These are phyloP conservation scores for Penicillium sp. DNA, from an alignment of 2,329 filamentous ascomycete genomes.

Conservation along the genomic window DNA sequence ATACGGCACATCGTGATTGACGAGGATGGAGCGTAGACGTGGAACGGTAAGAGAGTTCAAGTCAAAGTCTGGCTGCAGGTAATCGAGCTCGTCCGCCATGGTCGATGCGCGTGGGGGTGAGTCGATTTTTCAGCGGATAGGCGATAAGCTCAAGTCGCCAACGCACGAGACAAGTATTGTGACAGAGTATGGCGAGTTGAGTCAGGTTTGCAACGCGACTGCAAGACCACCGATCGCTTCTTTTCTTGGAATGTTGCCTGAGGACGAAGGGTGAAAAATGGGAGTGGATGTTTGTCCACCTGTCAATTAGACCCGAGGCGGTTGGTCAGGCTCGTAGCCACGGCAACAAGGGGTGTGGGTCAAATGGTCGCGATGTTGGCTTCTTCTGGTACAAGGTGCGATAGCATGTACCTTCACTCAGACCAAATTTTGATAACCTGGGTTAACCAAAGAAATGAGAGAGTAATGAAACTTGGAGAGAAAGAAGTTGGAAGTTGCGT, in stretches of 20 bases:
- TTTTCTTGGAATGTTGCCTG: constrained; percentile 17
- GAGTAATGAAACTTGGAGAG: neutral
- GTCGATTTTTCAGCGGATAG: constrained; percentile 2
- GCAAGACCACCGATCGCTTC: constrained; percentile 18
- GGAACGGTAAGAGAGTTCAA: constrained; percentile 80
- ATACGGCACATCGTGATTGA: constrained; percentile 83
- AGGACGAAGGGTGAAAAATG: constrained; percentile 8
- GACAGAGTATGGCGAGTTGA: constrained; percentile 4
- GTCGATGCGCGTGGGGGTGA: constrained; percentile 10
- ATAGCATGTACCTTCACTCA: neutral
- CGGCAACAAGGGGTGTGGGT: constrained; percentile 36
- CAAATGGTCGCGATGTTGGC: neutral
- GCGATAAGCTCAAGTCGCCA: neutral
- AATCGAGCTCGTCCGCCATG: constrained; percentile 67
- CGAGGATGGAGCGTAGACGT: constrained; percentile 83
- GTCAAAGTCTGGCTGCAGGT: constrained; percentile 85
- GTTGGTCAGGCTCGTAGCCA: constrained; percentile 35
- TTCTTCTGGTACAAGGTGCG: neutral
- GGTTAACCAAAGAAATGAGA: neutral
- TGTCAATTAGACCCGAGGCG: constrained; percentile 18
- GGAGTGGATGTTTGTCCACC: constrained; percentile 20
- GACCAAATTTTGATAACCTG: neutral
- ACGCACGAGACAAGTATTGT: constrained; percentile 4
- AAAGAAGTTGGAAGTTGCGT: constrained; percentile 4
- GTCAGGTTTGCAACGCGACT: constrained; percentile 8